Evolutionary conservation across 352 stramenopile genomes (phyloP).

Genomic region (Pythium diclinum): DNA sequence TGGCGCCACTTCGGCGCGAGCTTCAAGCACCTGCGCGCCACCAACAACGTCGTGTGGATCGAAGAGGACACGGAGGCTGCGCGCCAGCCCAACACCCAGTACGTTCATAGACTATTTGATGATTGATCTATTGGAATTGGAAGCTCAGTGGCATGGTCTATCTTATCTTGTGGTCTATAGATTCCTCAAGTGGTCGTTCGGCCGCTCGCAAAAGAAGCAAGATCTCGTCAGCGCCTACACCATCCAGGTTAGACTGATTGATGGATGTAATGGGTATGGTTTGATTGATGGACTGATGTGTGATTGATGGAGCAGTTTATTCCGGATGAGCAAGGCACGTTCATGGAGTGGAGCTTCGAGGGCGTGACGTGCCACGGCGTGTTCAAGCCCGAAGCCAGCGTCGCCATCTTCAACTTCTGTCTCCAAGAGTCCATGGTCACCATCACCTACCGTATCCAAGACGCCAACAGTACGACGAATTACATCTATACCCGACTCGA

Average conservation of each 20-base stretch:
- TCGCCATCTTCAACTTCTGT: slow-evolving; percentile 83
- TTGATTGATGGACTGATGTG: background rate
- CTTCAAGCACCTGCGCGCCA: slow-evolving; percentile 77
- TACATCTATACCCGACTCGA: background rate
- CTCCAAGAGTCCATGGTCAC: slow-evolving; percentile 83
- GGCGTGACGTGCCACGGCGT: slow-evolving; percentile 79
- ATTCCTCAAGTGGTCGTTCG: slow-evolving; percentile 82
- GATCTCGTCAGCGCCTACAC: slow-evolving; percentile 76
- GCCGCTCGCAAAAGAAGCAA: slow-evolving; percentile 61
- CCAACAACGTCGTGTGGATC: slow-evolving; percentile 81
- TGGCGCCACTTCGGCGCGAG: slow-evolving; percentile 72
- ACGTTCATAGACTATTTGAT: background rate
- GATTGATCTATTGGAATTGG: background rate
- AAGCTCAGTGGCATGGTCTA: background rate
- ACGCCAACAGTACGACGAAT: slow-evolving; percentile 61
- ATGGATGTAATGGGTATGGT: background rate
- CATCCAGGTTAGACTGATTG: slow-evolving; percentile 47
- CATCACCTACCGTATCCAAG: slow-evolving; percentile 77
- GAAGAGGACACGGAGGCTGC: slow-evolving; percentile 69
- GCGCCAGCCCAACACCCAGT: slow-evolving; percentile 74
- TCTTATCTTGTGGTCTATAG: slow-evolving; percentile 22
- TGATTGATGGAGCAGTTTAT: slow-evolving; percentile 57
- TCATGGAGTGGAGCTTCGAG: slow-evolving; percentile 87
- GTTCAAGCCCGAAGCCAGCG: slow-evolving; percentile 75
- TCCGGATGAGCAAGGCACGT: slow-evolving; percentile 68